A percentile compares a stretch with the other conserved stretches of the same genome.
These are phyloP conservation scores for Kwoniella mangroviensis DNA, from an alignment of 768 basidiomycete species.

Conservation along the genomic window DNA sequence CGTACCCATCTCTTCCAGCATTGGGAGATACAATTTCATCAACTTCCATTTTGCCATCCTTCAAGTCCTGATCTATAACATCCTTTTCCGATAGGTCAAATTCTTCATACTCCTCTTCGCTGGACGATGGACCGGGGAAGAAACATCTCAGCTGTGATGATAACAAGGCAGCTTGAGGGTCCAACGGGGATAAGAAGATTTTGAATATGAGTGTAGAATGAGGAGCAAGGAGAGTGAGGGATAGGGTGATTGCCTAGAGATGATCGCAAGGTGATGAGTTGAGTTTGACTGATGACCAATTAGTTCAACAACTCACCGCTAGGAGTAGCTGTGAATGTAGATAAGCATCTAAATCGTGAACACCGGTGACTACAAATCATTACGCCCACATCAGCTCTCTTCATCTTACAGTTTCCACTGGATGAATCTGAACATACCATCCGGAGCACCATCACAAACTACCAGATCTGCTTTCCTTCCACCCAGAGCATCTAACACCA, in stretches of 20 bases:
- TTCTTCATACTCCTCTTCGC: slow-evolving; percentile 18
- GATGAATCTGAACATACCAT: slow-evolving; percentile 48
- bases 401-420: no score
- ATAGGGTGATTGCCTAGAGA: slow-evolving; percentile 59
- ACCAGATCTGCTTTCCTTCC: slow-evolving; percentile 60
- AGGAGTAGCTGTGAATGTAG: slow-evolving; percentile 61
- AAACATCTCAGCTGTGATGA: slow-evolving; percentile 59
- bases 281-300: neutral
- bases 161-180: slow-evolving; percentile 55
- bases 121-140: slow-evolving; percentile 49
- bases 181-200: slow-evolving; percentile 59
- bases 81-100: slow-evolving; percentile 27
- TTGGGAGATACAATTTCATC: neutral
- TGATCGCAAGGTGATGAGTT: neutral
- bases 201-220: slow-evolving; percentile 61
- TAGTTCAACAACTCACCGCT: slow-evolving; percentile 51
- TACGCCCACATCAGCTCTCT: neutral
- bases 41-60: neutral
- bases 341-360: slow-evolving; percentile 62
- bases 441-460: slow-evolving; percentile 62
- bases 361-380: slow-evolving; percentile 58
- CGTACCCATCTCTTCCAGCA: slow-evolving; percentile 31
- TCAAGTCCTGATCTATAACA: slow-evolving; percentile 11
- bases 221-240: slow-evolving; percentile 59
- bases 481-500: slow-evolving; percentile 59